phyloP scores from a whole-genome alignment of 2,329 filamentous ascomycete species.

The Mycosphaerella arachidis region DNA sequence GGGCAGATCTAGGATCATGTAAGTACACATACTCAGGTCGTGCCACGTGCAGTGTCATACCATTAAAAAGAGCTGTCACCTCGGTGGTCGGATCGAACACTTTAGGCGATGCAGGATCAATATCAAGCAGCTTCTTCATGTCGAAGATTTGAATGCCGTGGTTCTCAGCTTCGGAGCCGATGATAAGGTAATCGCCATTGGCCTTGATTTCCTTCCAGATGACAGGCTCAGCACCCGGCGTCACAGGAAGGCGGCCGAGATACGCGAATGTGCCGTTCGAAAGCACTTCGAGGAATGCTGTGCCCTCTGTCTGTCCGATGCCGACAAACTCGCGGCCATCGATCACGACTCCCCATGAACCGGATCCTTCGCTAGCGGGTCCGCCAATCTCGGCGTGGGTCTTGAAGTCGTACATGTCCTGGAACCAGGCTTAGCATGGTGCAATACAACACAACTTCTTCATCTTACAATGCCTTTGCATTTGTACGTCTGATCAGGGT shows the following conservation, averaged over 20 bases:
- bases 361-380: conserved; percentile 40
- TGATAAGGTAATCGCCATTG: conserved; percentile 42
- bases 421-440: conserved; percentile 38
- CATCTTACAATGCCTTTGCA: conserved; percentile 33
- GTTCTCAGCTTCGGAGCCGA: conserved; percentile 43
- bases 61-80: conserved; percentile 14
- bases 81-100: conserved; percentile 38
- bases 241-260: conserved; percentile 51
- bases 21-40: not conserved
- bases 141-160: conserved; percentile 62
- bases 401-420: conserved; percentile 47
- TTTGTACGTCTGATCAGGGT: conserved; percentile 46
- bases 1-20: conserved; percentile 6
- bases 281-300: conserved; percentile 52
- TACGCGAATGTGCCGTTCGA: conserved; percentile 49
- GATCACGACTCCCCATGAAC: conserved; percentile 54
- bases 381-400: conserved; percentile 52
- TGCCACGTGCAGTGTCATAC: not conserved
- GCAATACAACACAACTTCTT: not conserved
- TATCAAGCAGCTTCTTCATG: conserved; percentile 45
- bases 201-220: conserved; percentile 52
- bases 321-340: conserved; percentile 53
- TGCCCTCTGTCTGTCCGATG: conserved; percentile 52
- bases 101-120: conserved; percentile 41
- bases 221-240: conserved; percentile 38